A percentile compares a stretch with the other conserved stretches of the same genome.
phyloP scores from a whole-genome alignment of 768 basidiomycete species.

The Agrocybe praecox region DNA sequence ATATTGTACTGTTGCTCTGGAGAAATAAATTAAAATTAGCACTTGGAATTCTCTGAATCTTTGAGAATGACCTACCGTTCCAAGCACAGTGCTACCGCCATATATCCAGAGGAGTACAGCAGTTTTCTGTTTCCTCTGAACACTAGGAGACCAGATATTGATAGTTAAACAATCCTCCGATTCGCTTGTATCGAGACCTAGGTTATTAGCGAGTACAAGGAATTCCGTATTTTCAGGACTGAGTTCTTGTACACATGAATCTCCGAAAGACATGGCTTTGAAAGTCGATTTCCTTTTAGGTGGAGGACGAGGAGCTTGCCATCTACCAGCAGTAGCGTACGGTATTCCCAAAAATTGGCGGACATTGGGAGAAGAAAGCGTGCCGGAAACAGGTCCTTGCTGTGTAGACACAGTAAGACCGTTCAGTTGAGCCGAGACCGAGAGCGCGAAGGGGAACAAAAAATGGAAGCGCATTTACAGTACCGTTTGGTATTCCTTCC shows the following conservation, averaged over 20 bases:
- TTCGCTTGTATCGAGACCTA: slow-evolving; percentile 24
- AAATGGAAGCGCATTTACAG: neutral
- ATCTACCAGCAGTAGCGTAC: slow-evolving; percentile 23
- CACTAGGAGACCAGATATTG: slow-evolving; percentile 38
- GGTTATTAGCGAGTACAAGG: slow-evolving; percentile 21
- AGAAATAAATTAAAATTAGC: neutral
- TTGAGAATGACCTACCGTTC: slow-evolving; percentile 24
- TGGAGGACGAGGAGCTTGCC: slow-evolving; percentile 27
- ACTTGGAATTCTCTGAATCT: too few relatives aligned
- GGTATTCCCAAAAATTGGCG: slow-evolving; percentile 34
- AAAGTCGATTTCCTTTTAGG: slow-evolving; percentile 15
- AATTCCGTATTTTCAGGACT: slow-evolving; percentile 11
- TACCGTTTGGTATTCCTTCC: neutral
- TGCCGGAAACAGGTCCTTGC: slow-evolving; percentile 31
- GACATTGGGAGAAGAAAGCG: slow-evolving; percentile 22
- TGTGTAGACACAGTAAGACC: slow-evolving; percentile 27
- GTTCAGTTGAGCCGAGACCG: neutral
- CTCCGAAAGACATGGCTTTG: slow-evolving; percentile 25
- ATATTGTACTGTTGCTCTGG: slow-evolving; percentile 28
- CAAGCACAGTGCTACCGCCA: slow-evolving; percentile 34
- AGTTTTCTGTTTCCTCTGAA: slow-evolving; percentile 27
- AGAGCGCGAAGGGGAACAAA: neutral
- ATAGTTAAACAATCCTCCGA: slow-evolving; percentile 36
- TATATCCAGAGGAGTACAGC: slow-evolving; percentile 39
- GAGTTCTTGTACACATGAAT: slow-evolving; percentile 27